A percentile compares a stretch with the other conserved stretches of the same genome.
These are phyloP conservation scores for Nemania bipapillata DNA, from an alignment of 2,329 filamentous ascomycete species.

Conservation along the genomic window DNA sequence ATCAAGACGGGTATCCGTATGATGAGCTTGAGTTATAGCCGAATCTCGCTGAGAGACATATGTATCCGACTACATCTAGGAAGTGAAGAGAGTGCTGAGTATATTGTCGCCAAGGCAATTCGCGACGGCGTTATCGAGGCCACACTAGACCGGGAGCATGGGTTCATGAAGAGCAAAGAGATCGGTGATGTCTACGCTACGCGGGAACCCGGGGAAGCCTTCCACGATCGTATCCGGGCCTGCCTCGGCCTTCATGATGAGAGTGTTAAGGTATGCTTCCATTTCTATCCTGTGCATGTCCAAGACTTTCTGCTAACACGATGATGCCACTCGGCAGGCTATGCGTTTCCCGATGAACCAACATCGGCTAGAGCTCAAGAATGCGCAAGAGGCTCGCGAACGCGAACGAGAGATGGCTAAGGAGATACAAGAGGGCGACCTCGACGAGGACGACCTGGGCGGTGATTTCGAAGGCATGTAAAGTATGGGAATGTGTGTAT, in stretches of 20 bases:
- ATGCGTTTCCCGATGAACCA: slow-evolving; percentile 99
- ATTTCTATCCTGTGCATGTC: not conserved
- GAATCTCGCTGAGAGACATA: slow-evolving; percentile 95
- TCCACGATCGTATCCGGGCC: slow-evolving; percentile 94
- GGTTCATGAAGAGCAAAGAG: slow-evolving; percentile 99
- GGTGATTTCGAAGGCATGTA: slow-evolving; percentile 97
- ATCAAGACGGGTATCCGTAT: slow-evolving; percentile 99
- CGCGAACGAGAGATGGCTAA: slow-evolving; percentile 96
- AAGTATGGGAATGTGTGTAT: slow-evolving; percentile 48
- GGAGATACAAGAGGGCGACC: slow-evolving; percentile 97
- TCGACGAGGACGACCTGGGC: slow-evolving; percentile 95
- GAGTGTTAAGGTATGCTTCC: slow-evolving; percentile 86
- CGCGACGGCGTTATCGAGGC: slow-evolving; percentile 97
- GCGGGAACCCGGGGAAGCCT: slow-evolving; percentile 92
- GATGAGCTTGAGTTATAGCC: slow-evolving; percentile 98
- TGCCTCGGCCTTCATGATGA: slow-evolving; percentile 94
- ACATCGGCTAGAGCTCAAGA: slow-evolving; percentile 95
- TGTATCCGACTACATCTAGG: slow-evolving; percentile 93
- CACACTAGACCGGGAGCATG: slow-evolving; percentile 89
- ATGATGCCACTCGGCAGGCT: slow-evolving; percentile 64
- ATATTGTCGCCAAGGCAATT: slow-evolving; percentile 98
- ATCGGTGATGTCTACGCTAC: slow-evolving; percentile 96
- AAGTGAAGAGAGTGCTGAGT: slow-evolving; percentile 96
- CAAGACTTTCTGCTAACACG: slow-evolving; percentile 45
- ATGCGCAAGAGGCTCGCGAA: slow-evolving; percentile 96